These are phyloP conservation scores for Castanopsis chinensis DNA, from an alignment of 306 rosid species.

Conservation along the genomic window DNA sequence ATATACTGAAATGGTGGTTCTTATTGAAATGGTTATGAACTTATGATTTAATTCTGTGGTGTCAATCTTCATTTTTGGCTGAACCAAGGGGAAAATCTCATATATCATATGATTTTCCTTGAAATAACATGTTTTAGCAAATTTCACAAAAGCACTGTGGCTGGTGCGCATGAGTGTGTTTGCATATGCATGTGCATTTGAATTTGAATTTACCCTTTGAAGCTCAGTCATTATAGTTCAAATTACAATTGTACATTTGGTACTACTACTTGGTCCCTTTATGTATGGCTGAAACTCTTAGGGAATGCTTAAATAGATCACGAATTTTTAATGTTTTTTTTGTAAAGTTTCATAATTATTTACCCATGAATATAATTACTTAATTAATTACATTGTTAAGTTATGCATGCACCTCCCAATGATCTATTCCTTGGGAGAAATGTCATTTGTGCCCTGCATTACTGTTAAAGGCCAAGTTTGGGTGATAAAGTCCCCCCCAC, in stretches of 20 bases:
- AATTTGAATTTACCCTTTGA: background rate
- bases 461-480: background rate
- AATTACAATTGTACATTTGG: background rate
- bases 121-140: too few relatives aligned
- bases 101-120: too few relatives aligned
- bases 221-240: too few relatives aligned
- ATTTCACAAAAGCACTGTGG: background rate
- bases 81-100: background rate
- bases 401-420: too few relatives aligned
- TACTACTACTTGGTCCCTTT: background rate
- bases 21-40: background rate
- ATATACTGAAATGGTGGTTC: constrained; percentile 33
- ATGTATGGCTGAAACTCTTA: background rate
- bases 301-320: background rate
- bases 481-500: background rate
- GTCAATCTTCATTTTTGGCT: background rate
- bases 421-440: too few relatives aligned
- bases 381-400: too few relatives aligned
- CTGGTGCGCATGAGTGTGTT: background rate
- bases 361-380: background rate
- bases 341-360: background rate
- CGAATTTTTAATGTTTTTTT: background rate
- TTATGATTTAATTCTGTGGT: background rate
- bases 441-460: too few relatives aligned
- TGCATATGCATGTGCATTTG: background rate